Percentiles rank a stretch among this genome's conserved stretches.
Evolutionary conservation across 768 basidiomycete species (phyloP).

Genomic region (Imleria badia): DNA sequence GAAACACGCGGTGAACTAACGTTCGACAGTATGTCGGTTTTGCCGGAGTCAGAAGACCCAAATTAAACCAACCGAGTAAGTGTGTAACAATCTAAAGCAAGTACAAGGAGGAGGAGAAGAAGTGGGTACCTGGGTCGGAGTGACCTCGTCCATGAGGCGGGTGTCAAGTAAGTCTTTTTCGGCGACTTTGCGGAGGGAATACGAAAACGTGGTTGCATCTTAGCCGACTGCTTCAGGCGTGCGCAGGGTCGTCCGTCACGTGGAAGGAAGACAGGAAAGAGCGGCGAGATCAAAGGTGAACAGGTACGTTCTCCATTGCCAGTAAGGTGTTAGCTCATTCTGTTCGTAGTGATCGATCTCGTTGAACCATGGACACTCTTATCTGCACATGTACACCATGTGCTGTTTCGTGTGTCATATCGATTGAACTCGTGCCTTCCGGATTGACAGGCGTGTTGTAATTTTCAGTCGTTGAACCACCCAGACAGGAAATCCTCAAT

Average conservation of each 20-base stretch:
- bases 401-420: slow-evolving; percentile 10
- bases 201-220: slow-evolving; percentile 4
- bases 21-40: slow-evolving; percentile 73
- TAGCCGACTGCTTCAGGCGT: slow-evolving; percentile 75
- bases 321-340: slow-evolving; percentile 3
- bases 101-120: slow-evolving; percentile 79
- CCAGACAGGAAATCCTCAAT: background rate
- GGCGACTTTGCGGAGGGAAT: background rate
- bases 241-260: slow-evolving; percentile 70
- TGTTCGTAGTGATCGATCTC: slow-evolving; percentile 44
- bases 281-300: slow-evolving; percentile 81
- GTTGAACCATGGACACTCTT: slow-evolving; percentile 26
- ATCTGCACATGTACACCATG: slow-evolving; percentile 13
- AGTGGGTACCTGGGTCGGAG: slow-evolving; percentile 55
- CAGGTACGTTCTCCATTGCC: slow-evolving; percentile 46
- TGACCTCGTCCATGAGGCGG: slow-evolving; percentile 65
- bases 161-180: slow-evolving; percentile 60
- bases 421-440: slow-evolving; percentile 11
- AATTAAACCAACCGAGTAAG: no score
- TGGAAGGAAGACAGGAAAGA: slow-evolving; percentile 72
- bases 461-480: background rate
- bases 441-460: background rate
- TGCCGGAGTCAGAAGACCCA: slow-evolving; percentile 75
- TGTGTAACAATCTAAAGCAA: slow-evolving; percentile 87
- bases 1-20: slow-evolving; percentile 41